These are phyloP conservation scores for Apiotrichum sp. DNA, from an alignment of 1,284 basidiomycete genomes.

Conservation along the genomic window DNA sequence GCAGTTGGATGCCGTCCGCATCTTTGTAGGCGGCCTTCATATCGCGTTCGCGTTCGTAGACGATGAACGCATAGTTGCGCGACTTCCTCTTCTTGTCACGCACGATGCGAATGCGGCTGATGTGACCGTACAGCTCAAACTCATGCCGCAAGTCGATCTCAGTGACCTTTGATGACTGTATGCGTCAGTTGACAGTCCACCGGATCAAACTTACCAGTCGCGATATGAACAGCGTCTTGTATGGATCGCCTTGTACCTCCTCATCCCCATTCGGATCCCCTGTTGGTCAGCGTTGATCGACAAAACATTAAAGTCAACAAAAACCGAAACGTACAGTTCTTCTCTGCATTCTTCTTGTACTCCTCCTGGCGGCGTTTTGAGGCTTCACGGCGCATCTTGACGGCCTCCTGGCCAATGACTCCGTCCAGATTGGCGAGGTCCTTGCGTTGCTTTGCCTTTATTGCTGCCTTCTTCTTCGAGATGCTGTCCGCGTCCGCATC, in stretches of 20 bases:
- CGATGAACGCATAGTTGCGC: conserved; percentile 92
- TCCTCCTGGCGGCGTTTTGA: conserved; percentile 71
- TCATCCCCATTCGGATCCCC: conserved; percentile 59
- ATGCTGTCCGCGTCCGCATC: conserved; percentile 41
- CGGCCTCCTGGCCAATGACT: conserved; percentile 43
- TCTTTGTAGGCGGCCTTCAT: conserved; percentile 99
- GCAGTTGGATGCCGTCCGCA: conserved; percentile 93
- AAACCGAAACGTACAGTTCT: conserved; percentile 58
- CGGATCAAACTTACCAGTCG: conserved; percentile 59
- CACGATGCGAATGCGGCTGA: conserved; percentile 86
- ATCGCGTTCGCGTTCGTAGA: conserved; percentile 95
- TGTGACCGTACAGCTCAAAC: conserved; percentile 91
- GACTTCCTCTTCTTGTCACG: conserved; percentile 80
- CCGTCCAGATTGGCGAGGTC: conserved; percentile 52
- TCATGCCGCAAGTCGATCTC: conserved; percentile 88
- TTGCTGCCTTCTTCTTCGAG: conserved; percentile 54
- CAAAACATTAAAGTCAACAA: not conserved
- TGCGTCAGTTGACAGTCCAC: not conserved
- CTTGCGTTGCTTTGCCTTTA: conserved; percentile 57
- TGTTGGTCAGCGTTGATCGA: not conserved
- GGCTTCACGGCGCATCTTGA: conserved; percentile 70
- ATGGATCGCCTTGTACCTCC: conserved; percentile 95
- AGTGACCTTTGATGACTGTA: conserved; percentile 68
- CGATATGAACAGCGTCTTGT: conserved; percentile 96
- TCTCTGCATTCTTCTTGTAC: conserved; percentile 72